Evolutionary conservation across 2,329 filamentous ascomycete genomes (phyloP).

Genomic region (Ceratocystis lukuohia): DNA sequence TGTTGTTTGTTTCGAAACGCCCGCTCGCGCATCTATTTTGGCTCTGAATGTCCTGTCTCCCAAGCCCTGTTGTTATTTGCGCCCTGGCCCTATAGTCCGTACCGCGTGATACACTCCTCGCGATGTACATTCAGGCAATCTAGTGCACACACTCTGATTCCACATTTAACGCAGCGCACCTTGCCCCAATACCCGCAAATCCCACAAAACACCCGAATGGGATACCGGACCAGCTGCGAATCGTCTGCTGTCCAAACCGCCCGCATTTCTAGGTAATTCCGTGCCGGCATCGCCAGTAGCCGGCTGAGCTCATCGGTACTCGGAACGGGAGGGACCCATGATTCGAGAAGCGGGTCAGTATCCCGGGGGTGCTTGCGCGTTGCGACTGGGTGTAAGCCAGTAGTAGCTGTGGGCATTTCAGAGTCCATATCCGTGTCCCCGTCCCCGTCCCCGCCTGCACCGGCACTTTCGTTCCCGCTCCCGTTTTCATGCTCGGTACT

Average conservation of each 20-base stretch:
- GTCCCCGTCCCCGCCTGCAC: neutral
- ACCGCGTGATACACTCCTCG: constrained; percentile 56
- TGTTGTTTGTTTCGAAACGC: neutral
- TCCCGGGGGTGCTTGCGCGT: constrained; percentile 34
- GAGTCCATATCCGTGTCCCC: neutral
- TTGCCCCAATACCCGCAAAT: constrained; percentile 74
- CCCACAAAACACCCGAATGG: constrained; percentile 56
- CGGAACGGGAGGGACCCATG: constrained; percentile 44
- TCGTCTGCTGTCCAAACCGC: constrained; percentile 31
- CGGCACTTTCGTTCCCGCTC: neutral
- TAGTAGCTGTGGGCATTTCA: neutral
- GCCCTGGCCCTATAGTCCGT: constrained; percentile 32
- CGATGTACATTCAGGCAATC: constrained; percentile 60
- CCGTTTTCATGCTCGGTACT: neutral
- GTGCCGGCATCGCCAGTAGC: constrained; percentile 49
- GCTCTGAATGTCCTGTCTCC: neutral
- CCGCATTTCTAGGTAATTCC: constrained; percentile 53
- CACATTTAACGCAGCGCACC: constrained; percentile 64
- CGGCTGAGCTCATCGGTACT: constrained; percentile 48
- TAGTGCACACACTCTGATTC: constrained; percentile 62
- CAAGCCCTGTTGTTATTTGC: neutral
- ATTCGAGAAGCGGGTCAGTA: constrained; percentile 43
- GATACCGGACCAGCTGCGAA: constrained; percentile 32
- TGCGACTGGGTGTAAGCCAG: neutral
- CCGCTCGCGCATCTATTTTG: neutral